Conservation (phyloP, 805 yeast species). For the Suhomyces tanzawaensis region DNA sequence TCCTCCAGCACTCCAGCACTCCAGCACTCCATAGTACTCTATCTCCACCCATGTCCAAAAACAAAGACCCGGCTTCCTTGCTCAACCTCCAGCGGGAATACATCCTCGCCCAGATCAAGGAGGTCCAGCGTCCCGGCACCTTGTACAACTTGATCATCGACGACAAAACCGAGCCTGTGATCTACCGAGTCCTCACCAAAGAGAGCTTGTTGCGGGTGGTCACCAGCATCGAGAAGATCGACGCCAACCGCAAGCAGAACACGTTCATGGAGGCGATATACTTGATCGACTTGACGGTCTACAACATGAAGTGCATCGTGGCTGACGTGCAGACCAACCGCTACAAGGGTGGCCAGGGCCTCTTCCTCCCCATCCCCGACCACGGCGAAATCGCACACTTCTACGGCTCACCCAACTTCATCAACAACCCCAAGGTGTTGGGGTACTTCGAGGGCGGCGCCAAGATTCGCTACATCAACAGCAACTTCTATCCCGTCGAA, state of each 20-base stretch:
- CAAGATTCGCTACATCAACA: conserved; percentile 25
- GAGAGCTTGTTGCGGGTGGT: conserved; percentile 52
- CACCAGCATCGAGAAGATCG: conserved; percentile 64
- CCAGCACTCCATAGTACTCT: no score
- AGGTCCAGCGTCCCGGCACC: conserved; percentile 27
- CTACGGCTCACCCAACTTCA: conserved; percentile 22
- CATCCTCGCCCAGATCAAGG: conserved; percentile 28
- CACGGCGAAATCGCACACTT: conserved; percentile 17
- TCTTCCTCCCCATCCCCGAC: conserved; percentile 55
- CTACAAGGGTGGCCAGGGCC: conserved; percentile 70
- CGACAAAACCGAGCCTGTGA: conserved; percentile 47
- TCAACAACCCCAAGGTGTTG: conserved; percentile 29
- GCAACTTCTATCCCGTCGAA: conserved; percentile 62
- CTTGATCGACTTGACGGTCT: conserved; percentile 65
- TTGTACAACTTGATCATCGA: conserved; percentile 52
- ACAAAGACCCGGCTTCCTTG: conserved; percentile 27
- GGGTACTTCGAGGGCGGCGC: conserved; percentile 32
- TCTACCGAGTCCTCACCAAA: conserved; percentile 47
- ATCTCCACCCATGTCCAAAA: conserved; percentile 15
- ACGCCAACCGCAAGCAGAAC: conserved; percentile 58
- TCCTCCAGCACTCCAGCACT: no score
- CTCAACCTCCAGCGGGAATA: conserved; percentile 29
- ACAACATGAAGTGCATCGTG: conserved; percentile 69
- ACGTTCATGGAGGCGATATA: conserved; percentile 76
- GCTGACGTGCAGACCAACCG: conserved; percentile 74